phyloP scores from a whole-genome alignment of 1,284 basidiomycete genomes.

The Cryptococcus amylolentus region DNA sequence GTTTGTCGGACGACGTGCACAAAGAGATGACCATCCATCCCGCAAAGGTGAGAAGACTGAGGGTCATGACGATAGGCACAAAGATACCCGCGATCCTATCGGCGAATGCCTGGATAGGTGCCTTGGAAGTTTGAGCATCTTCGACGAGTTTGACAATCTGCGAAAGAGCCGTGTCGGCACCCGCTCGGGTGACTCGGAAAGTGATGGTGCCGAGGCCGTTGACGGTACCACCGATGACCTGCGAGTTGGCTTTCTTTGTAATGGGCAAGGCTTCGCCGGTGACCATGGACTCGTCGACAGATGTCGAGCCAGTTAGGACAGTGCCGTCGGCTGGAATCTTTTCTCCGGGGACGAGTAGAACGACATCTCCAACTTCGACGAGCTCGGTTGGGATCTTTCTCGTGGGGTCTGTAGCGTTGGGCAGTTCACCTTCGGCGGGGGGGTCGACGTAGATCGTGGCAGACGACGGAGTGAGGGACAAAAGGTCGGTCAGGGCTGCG shows the following conservation, averaged over 20 bases:
- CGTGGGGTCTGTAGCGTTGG: conserved; percentile 67
- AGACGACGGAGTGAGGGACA: conserved; percentile 90
- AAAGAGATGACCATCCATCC: conserved; percentile 78
- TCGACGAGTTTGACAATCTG: conserved; percentile 97
- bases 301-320: conserved; percentile 78
- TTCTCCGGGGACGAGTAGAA: conserved; percentile 94
- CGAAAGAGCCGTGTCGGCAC: conserved; percentile 89
- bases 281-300: conserved; percentile 93
- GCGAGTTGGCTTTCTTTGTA: conserved; percentile 73
- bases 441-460: conserved; percentile 81
- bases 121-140: conserved; percentile 96
- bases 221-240: conserved; percentile 93
- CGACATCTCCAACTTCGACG: conserved; percentile 86
- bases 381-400: conserved; percentile 92
- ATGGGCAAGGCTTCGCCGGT: conserved; percentile 95
- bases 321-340: conserved; percentile 94
- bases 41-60: conserved; percentile 77
- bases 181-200: conserved; percentile 90
- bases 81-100: conserved; percentile 93
- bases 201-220: conserved; percentile 95
- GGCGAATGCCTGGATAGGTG: conserved; percentile 95
- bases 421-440: conserved; percentile 31
- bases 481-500: conserved; percentile 91
- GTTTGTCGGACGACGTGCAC: conserved; percentile 55
- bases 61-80: conserved; percentile 83